Conservation (phyloP, 2,329 filamentous ascomycete genomes). For the Phaeosphaeriaceae sp. region DNA sequence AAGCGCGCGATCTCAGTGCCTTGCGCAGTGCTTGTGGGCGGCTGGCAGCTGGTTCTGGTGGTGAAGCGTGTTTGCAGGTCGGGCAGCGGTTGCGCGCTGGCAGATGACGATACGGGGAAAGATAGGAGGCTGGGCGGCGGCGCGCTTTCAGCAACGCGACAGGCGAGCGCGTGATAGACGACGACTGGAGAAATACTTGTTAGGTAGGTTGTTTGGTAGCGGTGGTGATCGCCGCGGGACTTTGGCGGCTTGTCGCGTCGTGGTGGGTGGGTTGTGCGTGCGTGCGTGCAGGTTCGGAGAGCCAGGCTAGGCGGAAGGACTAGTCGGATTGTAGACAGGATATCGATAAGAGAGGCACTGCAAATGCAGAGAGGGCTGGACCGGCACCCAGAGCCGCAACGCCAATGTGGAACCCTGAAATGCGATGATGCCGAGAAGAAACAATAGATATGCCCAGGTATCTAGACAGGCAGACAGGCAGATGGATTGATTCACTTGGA, state of each 20-base stretch:
- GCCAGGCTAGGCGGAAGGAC: constrained; percentile 8
- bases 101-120: constrained; percentile 21
- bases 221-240: constrained; percentile 26
- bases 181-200: constrained; percentile 7
- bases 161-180: constrained; percentile 4
- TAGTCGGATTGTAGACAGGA: constrained; percentile 7
- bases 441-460: no score
- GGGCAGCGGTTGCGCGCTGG: constrained; percentile 26
- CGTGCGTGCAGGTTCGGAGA: constrained; percentile 6
- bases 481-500: no score
- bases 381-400: constrained; percentile 11
- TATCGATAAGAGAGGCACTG: constrained; percentile 35
- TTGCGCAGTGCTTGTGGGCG: constrained; percentile 26
- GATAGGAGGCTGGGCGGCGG: constrained; percentile 23
- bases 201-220: constrained; percentile 6
- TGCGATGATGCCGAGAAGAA: no score
- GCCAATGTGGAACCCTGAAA: background rate
- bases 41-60: constrained; percentile 5
- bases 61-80: constrained; percentile 15
- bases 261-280: constrained; percentile 10
- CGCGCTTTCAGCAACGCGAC: constrained; percentile 17
- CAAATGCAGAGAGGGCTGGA: constrained; percentile 4
- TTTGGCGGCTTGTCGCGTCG: constrained; percentile 25
- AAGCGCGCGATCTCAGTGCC: constrained; percentile 34
- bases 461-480: no score